phyloP scores from a whole-genome alignment of 805 yeast species.

The Isabelozyma pseudorhagii region DNA sequence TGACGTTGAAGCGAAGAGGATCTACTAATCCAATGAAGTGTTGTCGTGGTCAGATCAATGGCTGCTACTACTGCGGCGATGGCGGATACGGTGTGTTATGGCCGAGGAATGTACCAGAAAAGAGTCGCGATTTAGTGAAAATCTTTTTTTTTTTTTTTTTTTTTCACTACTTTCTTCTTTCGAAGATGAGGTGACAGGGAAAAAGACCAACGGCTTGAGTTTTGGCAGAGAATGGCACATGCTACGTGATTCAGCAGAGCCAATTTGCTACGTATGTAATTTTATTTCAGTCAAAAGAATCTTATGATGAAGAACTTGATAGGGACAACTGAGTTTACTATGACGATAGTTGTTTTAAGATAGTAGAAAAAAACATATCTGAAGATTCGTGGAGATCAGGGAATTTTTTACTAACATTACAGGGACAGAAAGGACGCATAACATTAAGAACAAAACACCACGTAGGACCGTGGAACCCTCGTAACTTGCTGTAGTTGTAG shows the following conservation, averaged over 20 bases:
- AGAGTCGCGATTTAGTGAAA: not conserved
- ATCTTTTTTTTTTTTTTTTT: not conserved
- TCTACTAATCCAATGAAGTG: no score
- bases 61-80: no score
- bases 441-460: not conserved
- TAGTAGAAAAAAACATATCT: conserved; percentile 16
- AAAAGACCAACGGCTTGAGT: no score
- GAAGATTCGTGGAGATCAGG: not conserved
- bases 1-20: no score
- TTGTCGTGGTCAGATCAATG: no score
- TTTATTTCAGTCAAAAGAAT: not conserved
- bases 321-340: conserved; percentile 25
- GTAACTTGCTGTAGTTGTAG: no score
- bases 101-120: not conserved
- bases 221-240: no score
- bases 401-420: not conserved
- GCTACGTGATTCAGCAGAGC: not conserved
- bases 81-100: no score
- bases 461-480: not conserved
- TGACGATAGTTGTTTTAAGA: conserved; percentile 23
- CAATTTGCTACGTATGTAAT: not conserved
- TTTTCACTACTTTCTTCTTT: not conserved
- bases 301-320: conserved; percentile 16
- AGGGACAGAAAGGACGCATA: not conserved
- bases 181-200: not conserved